Percentiles rank a stretch among this genome's conserved stretches.
phyloP scores from a whole-genome alignment of 2,329 filamentous ascomycete genomes.

The Conoideocrella luteorostrata region DNA sequence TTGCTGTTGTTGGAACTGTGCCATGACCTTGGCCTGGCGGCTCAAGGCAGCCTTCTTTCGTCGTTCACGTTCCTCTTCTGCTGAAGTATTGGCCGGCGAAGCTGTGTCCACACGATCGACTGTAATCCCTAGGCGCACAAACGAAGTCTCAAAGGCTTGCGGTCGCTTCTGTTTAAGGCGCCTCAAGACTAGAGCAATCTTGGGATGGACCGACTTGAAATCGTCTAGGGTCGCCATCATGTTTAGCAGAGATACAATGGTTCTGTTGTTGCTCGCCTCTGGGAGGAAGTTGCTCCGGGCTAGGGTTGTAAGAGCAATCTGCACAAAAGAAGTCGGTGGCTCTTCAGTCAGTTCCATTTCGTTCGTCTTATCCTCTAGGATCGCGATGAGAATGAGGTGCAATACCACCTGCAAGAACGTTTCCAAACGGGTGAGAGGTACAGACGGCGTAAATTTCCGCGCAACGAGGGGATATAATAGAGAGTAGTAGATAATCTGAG shows the following conservation, averaged over 20 bases:
- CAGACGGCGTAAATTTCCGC: slow-evolving; percentile 60
- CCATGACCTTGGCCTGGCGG: slow-evolving; percentile 91
- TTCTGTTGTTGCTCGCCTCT: slow-evolving; percentile 49
- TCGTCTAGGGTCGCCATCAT: slow-evolving; percentile 61
- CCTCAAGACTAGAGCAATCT: slow-evolving; percentile 76
- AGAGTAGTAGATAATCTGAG: slow-evolving; percentile 83
- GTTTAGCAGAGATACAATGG: slow-evolving; percentile 58
- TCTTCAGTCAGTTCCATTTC: slow-evolving; percentile 44
- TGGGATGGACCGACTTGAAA: slow-evolving; percentile 76
- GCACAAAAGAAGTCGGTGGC: slow-evolving; percentile 60
- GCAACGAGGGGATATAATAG: slow-evolving; percentile 73
- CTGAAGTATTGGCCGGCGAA: slow-evolving; percentile 65
- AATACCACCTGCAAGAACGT: slow-evolving; percentile 87
- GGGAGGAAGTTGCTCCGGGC: slow-evolving; percentile 57
- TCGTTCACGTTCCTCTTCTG: slow-evolving; percentile 67
- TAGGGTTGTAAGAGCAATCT: slow-evolving; percentile 59
- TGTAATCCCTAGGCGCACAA: slow-evolving; percentile 56
- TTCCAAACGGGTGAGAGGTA: slow-evolving; percentile 79
- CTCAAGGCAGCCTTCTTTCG: slow-evolving; percentile 90
- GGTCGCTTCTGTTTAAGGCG: slow-evolving; percentile 80
- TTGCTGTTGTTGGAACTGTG: slow-evolving; percentile 95
- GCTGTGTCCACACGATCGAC: slow-evolving; percentile 75
- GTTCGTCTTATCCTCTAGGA: slow-evolving; percentile 68
- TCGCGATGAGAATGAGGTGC: slow-evolving; percentile 78
- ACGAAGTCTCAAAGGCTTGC: slow-evolving; percentile 62